phyloP scores from a whole-genome alignment of 2,329 filamentous ascomycete species.

The Hypoxylon sp. region DNA sequence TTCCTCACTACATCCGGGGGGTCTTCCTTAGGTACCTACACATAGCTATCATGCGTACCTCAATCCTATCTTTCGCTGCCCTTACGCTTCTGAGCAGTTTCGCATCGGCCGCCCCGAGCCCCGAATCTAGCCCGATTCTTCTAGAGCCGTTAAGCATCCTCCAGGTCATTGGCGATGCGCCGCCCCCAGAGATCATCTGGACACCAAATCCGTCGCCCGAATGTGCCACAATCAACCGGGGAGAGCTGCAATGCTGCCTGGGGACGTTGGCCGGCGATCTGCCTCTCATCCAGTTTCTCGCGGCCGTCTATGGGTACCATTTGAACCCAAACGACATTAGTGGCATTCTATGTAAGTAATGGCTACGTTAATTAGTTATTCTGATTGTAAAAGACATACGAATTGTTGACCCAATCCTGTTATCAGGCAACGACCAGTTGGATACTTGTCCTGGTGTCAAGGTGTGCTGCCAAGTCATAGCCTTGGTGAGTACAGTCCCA shows the following conservation, averaged over 20 bases:
- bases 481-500: conserved; percentile 48
- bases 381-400: background rate
- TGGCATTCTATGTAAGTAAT: conserved; percentile 52
- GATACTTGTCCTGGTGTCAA: conserved; percentile 51
- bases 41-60: conserved; percentile 17
- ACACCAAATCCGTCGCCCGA: conserved; percentile 50
- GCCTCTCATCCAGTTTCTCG: conserved; percentile 52
- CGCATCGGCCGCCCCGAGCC: conserved; percentile 14
- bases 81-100: conserved; percentile 11
- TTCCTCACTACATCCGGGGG: background rate
- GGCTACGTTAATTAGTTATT: background rate
- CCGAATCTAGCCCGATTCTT: conserved; percentile 18
- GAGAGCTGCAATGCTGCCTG: conserved; percentile 53
- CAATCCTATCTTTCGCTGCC: conserved; percentile 9
- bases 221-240: conserved; percentile 51
- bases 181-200: conserved; percentile 49
- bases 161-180: conserved; percentile 44
- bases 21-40: too few relatives aligned
- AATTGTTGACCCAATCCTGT: background rate
- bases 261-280: conserved; percentile 50
- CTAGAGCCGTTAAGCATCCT: conserved; percentile 43
- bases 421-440: conserved; percentile 48
- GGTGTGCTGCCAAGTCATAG: conserved; percentile 54
- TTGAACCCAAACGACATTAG: conserved; percentile 54
- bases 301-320: conserved; percentile 50